Evolutionary conservation across 768 basidiomycete genomes (phyloP).

Genomic region (Punctularia strigosozonata): DNA sequence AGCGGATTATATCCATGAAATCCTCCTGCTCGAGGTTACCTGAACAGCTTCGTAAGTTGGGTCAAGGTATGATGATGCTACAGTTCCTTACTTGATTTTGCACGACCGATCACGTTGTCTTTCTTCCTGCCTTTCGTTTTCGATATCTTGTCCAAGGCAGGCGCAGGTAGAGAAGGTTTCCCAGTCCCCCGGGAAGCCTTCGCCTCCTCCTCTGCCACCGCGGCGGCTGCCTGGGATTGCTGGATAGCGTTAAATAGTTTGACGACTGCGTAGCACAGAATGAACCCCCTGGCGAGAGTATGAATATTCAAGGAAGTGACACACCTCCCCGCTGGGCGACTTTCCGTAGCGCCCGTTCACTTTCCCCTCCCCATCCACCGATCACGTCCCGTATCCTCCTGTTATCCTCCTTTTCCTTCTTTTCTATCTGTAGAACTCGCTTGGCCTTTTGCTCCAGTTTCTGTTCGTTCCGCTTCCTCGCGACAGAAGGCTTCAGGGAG

Average conservation of each 20-base stretch:
- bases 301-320: conserved; percentile 10
- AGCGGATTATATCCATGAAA: conserved; percentile 76
- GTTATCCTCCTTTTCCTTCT: conserved; percentile 63
- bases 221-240: conserved; percentile 54
- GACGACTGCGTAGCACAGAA: conserved; percentile 39
- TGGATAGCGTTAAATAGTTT: conserved; percentile 81
- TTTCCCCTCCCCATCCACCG: conserved; percentile 83
- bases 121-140: conserved; percentile 44
- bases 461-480: conserved; percentile 59
- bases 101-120: conserved; percentile 35
- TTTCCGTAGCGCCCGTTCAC: conserved; percentile 66
- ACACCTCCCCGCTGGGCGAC: conserved; percentile 78
- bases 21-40: conserved; percentile 55
- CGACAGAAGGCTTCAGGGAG: conserved; percentile 67
- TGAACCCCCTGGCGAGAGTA: not conserved
- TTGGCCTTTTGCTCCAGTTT: conserved; percentile 64
- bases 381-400: conserved; percentile 59
- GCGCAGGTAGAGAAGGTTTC: conserved; percentile 62
- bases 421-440: conserved; percentile 59
- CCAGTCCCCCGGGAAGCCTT: conserved; percentile 60
- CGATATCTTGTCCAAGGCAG: conserved; percentile 35
- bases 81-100: conserved; percentile 48
- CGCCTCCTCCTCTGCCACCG: conserved; percentile 39
- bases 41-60: conserved; percentile 14
- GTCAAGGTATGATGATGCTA: conserved; percentile 9